Evolutionary conservation across 495 filamentous ascomycete species (phyloP).

Genomic region (Lepraria neglecta): DNA sequence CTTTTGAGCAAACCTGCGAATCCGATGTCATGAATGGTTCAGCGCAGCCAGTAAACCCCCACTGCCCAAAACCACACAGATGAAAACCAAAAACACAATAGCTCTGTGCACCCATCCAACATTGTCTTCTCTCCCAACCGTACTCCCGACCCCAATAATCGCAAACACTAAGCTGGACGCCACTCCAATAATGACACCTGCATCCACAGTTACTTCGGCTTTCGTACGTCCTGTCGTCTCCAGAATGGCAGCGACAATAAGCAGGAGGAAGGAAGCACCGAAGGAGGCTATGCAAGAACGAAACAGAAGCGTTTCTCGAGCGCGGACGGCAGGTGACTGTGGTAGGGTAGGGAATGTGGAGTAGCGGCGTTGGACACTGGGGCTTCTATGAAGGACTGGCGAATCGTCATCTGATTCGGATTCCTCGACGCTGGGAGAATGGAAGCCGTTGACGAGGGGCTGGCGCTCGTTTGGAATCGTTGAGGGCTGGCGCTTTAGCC

Average conservation of each 20-base stretch:
- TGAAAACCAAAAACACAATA: slow-evolving; percentile 42
- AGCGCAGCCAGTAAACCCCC: slow-evolving; percentile 14
- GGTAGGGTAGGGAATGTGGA: slow-evolving; percentile 39
- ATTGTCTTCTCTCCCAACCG: slow-evolving; percentile 40
- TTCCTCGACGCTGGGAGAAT: slow-evolving; percentile 23
- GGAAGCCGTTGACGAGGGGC: slow-evolving; percentile 4
- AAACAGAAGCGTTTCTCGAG: slow-evolving; percentile 44
- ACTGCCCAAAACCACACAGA: slow-evolving; percentile 36
- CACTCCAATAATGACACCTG: slow-evolving; percentile 54
- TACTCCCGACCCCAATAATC: slow-evolving; percentile 45
- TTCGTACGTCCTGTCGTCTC: slow-evolving; percentile 49
- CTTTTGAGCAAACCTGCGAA: background rate
- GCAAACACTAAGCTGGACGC: slow-evolving; percentile 49
- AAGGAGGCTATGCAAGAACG: slow-evolving; percentile 42
- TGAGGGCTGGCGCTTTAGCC: slow-evolving; percentile 29
- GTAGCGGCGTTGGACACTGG: slow-evolving; percentile 32
- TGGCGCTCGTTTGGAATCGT: slow-evolving; percentile 6
- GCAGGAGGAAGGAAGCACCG: slow-evolving; percentile 43
- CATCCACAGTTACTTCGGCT: slow-evolving; percentile 51
- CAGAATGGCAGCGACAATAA: slow-evolving; percentile 48
- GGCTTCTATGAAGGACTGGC: slow-evolving; percentile 1
- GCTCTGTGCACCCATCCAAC: slow-evolving; percentile 38
- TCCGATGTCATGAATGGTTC: background rate
- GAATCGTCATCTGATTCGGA: slow-evolving; percentile 21
- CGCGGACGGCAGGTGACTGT: slow-evolving; percentile 28